Evolutionary conservation across 257 asterid genomes (phyloP), one percentile per base, ranked within the genome.

Genomic region (Nicotiana undulata): DNA sequence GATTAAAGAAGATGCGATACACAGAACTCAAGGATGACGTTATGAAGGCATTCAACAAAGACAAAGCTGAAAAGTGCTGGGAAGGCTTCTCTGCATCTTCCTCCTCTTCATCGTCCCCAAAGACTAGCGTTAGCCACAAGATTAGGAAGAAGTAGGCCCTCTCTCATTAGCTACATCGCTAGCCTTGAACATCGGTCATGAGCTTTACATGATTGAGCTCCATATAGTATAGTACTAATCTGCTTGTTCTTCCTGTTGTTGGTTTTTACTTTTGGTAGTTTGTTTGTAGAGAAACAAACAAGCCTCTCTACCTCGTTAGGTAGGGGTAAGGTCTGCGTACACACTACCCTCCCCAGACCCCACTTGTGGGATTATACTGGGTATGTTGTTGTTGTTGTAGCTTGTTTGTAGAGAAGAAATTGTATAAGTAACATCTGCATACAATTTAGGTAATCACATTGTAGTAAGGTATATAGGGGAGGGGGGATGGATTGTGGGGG

Each of bases 11-110:
- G 82, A 85, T 49, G 90, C 86, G 98, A 9, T 95, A 85, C 84
- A 86, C 87, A 83, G 97, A 95, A 67, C 92, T 95, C n/a, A 95
- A 91, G 84, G 89, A 85, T 3, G 98, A 95, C 9, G 85, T 95
- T 70, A 85, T 84, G 92, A 89, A 88, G 83, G 98, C 98, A 11
- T 92, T 93, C 12, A 75, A 81, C 87, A 94, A 90, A 83, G 98
- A 94, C 86, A 86, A 83, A 32, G 97, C 97, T 22, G 91, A 92
- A 79, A 85, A 84, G 15, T 84, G 84, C 6, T 80, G 84, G 89
- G 61, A 83, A 12, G 83, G 85, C 63, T 53, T 88, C 9, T 22
- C 93, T 0, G 22, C 77, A 20, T 63, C 95, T 55, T 88, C 97
- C 7, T 85, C 97, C 31, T 65, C 88, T 53, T 88, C 95, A 9